Conservation (phyloP, 2,329 filamentous ascomycete genomes). For the Penicillium sp. region DNA sequence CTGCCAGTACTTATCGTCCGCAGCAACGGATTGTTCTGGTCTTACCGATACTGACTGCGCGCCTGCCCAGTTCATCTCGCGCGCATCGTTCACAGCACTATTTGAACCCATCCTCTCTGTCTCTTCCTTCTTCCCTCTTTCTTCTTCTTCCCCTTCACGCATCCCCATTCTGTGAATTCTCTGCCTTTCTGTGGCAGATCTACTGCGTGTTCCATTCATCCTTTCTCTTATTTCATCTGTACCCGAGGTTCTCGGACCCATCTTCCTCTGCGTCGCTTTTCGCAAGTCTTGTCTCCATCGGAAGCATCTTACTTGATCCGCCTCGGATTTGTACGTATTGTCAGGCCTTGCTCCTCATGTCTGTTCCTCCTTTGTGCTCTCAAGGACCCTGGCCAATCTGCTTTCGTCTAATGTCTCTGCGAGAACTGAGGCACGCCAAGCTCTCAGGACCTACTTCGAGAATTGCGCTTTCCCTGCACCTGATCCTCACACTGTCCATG, state of each 20-base stretch:
- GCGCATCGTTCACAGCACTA: too few relatives aligned
- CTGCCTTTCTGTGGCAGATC: neutral
- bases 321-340: conserved; percentile 45
- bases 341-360: conserved; percentile 20
- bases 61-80: too few relatives aligned
- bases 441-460: neutral
- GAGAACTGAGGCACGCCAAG: neutral
- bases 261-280: conserved; percentile 20
- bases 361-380: conserved; percentile 3
- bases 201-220: neutral
- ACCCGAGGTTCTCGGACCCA: conserved; percentile 4
- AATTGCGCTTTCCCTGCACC: conserved; percentile 1
- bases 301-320: conserved; percentile 17
- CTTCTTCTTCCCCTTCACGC: neutral
- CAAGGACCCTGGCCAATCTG: conserved; percentile 11
- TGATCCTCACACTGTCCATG: neutral
- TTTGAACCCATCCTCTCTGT: too few relatives aligned
- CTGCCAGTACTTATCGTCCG: too few relatives aligned
- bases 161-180: conserved; percentile 7
- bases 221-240: conserved; percentile 7
- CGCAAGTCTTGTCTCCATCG: conserved; percentile 12
- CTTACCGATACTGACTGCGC: too few relatives aligned
- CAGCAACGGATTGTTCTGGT: too few relatives aligned
- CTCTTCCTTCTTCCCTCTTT: too few relatives aligned
- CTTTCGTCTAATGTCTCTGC: conserved; percentile 4